A percentile compares a stretch with the other conserved stretches of the same genome.
Conservation (phyloP, 2,329 filamentous ascomycete genomes). For the Fusarium euwallaceae region DNA sequence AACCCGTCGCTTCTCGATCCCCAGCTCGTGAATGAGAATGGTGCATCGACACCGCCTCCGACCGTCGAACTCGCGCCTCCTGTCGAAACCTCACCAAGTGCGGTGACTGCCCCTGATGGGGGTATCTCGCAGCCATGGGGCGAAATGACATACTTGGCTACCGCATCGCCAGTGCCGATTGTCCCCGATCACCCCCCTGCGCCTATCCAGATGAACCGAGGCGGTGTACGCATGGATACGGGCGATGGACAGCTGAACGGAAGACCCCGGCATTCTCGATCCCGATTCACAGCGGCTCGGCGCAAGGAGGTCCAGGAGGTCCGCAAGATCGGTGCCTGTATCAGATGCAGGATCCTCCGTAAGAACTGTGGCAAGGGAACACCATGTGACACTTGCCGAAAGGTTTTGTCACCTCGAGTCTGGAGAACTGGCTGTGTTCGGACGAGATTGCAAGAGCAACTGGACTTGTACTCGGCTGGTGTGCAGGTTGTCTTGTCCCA, state of each 20-base stretch:
- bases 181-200: constrained; percentile 49
- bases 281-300: constrained; percentile 69
- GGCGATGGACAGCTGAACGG: constrained; percentile 59
- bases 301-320: constrained; percentile 75
- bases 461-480: constrained; percentile 74
- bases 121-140: constrained; percentile 62
- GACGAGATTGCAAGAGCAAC: constrained; percentile 71
- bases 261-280: constrained; percentile 66
- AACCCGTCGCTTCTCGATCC: constrained; percentile 69
- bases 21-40: constrained; percentile 55
- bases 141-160: constrained; percentile 64
- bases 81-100: constrained; percentile 40
- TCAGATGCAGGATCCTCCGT: constrained; percentile 73
- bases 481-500: constrained; percentile 74
- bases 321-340: constrained; percentile 74
- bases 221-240: constrained; percentile 68
- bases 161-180: constrained; percentile 50
- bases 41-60: constrained; percentile 49
- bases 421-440: constrained; percentile 75
- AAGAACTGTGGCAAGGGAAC: constrained; percentile 76
- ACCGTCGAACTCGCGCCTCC: constrained; percentile 39
- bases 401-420: constrained; percentile 73
- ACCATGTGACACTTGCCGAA: constrained; percentile 73
- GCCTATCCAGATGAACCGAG: constrained; percentile 54
- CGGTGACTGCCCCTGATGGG: constrained; percentile 41